A percentile compares a stretch with the other conserved stretches of the same genome.
phyloP scores from a whole-genome alignment of 495 filamentous ascomycete genomes.

The Hypoxylon intermedium region DNA sequence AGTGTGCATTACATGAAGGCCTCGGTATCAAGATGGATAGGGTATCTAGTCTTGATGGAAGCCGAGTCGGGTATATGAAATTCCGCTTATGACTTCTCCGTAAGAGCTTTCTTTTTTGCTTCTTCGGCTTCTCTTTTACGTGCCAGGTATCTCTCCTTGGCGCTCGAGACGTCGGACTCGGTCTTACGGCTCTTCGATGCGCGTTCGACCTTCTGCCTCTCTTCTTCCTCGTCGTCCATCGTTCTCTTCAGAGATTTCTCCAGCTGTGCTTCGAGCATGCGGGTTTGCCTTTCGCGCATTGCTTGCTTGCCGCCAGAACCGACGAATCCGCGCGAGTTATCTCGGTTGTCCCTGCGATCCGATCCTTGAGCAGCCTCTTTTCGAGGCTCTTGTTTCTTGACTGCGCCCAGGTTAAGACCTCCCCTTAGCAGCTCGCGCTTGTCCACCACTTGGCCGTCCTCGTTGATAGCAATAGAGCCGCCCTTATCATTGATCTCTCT shows the following conservation, averaged over 20 bases:
- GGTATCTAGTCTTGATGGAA: slow-evolving; percentile 11
- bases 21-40: slow-evolving; percentile 8
- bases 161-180: slow-evolving; percentile 80
- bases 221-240: slow-evolving; percentile 76
- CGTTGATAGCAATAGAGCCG: slow-evolving; percentile 77
- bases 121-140: slow-evolving; percentile 82
- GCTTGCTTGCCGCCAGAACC: slow-evolving; percentile 62
- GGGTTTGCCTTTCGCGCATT: slow-evolving; percentile 80
- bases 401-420: slow-evolving; percentile 81
- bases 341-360: slow-evolving; percentile 44
- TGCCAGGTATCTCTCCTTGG: slow-evolving; percentile 85
- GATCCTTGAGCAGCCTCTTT: slow-evolving; percentile 46
- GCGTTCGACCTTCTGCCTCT: slow-evolving; percentile 70
- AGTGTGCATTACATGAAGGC: slow-evolving; percentile 37
- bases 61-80: slow-evolving; percentile 20
- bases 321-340: slow-evolving; percentile 53
- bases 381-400: slow-evolving; percentile 52
- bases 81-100: slow-evolving; percentile 36
- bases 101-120: slow-evolving; percentile 60
- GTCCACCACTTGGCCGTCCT: slow-evolving; percentile 93
- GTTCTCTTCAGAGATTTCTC: slow-evolving; percentile 76
- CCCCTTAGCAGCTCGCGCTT: slow-evolving; percentile 89
- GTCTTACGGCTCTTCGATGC: slow-evolving; percentile 76
- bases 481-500: slow-evolving; percentile 75
- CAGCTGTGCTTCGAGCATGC: slow-evolving; percentile 85